Evolutionary conservation across 140 eudicot genomes (phyloP).

Genomic region (Stevia rebaudiana): DNA sequence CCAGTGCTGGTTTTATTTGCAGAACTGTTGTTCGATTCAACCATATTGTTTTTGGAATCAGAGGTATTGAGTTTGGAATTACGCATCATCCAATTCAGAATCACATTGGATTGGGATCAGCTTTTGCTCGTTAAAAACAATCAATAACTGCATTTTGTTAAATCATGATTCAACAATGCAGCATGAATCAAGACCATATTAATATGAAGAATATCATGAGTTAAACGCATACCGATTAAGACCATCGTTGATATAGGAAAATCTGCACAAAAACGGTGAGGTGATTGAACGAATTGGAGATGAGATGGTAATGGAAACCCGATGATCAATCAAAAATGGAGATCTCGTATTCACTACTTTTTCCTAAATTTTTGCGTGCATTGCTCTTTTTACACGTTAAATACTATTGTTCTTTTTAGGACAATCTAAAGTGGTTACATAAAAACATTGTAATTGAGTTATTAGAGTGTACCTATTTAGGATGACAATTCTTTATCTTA

Average conservation of each 20-base stretch:
- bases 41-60: slow-evolving; percentile 18
- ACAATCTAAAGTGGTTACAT: too few relatives aligned
- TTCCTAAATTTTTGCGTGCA: neutral
- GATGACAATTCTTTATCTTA: too few relatives aligned
- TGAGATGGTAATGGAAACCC: slow-evolving; percentile 5
- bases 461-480: too few relatives aligned
- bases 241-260: slow-evolving; percentile 14
- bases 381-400: neutral
- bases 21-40: slow-evolving; percentile 25
- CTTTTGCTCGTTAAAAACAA: neutral
- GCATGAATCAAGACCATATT: slow-evolving; percentile 2
- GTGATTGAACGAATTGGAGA: neutral
- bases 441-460: too few relatives aligned
- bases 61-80: slow-evolving; percentile 6
- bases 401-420: too few relatives aligned
- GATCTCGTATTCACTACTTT: slow-evolving; percentile 14
- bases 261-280: neutral
- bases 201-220: neutral
- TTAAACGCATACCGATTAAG: neutral
- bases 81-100: slow-evolving; percentile 20
- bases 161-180: neutral
- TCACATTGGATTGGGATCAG: neutral
- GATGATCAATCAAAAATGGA: slow-evolving; percentile 23
- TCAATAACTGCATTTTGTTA: slow-evolving; percentile 1
- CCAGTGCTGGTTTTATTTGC: neutral